Base-by-base conservation (phyloP, 192 early-diverging fungal species). In the Coemansia sp. region DNA sequence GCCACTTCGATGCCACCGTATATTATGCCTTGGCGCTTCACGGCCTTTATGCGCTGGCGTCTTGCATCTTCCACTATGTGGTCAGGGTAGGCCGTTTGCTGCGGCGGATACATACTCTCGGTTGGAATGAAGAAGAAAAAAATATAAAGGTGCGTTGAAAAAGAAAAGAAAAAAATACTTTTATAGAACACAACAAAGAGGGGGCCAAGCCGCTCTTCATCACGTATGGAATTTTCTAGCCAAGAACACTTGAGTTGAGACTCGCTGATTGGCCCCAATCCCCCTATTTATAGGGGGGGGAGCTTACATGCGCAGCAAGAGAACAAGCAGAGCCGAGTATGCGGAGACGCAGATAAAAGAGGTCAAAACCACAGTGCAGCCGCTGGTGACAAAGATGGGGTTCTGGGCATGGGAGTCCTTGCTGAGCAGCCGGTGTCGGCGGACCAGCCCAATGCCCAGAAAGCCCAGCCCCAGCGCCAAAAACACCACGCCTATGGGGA, bases 401-500 rank as follows among this genome's bases (percentile, higher is more conserved):
- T 38, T 56, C 3, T 70, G 67, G 0, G 74, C 67, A 55, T 69
- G 62, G 14, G 50, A 43, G 36, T 66, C 67, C 30, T 58, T 40
- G 51, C 48, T 58, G 34, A 70, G 51, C 14, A 64, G 56, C 56
- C 56, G 56, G 20, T 52, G 53, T 17, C 74, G 31, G 20, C 74
- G 67, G 15, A 59, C 54, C 41, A 77, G 60, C 41, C 74, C 74
- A 40, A 70, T 77, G 17, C 51, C 74, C 63, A 77, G 37, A 39
- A 77, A 69, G 10, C 66, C 67, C 38, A 70, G 56, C 12, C 59
- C 74, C 40, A 77, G 60, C 28, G 40, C 74, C 34, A 77, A 56
- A 58, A 77, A 77, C 56, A 77, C 74, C 45, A 77, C 43, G 8
- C 74, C 74, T 9, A 77, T 60, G 1, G 66, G 74, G 52, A 70